Base-by-base conservation (phyloP, 108 stramenopile species). In the Nannochloropsis oceanica region DNA sequence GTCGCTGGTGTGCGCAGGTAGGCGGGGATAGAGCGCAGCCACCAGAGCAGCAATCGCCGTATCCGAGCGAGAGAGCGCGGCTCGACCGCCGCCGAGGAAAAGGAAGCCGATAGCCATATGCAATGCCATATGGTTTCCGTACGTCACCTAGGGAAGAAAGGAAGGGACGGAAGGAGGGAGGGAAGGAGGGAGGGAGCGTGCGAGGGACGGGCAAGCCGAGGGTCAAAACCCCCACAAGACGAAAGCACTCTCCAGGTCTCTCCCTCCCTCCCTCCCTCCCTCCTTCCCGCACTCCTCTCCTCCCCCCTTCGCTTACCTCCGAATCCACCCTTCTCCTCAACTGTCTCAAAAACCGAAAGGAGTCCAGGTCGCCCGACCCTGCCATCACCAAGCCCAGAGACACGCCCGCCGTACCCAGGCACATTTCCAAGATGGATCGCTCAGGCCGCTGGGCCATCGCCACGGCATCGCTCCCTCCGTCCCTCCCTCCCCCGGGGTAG, bases 321-420 rank as follows among this genome's bases (percentile, higher is more conserved):
- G 59, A n/a, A 24, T 95, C 94, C 44, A 93, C 93, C 82, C 93
- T 94, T 94, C 95, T 95, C 46, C 97, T 92, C 43, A 99, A 85
- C 25, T 92, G 90, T 20, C 96, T 94, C 73, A 99, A 89, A 2
- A 96, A 44, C 26, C 94, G 89, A 27, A 99, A 90, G 14, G 95
- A 92, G 82, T 95, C 94, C 18, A 97, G 81, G 90, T 98, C 96
- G 13, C 98, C 98, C 42, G 95, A 96, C 25, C 98, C 98, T 22
- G 98, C 95, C 93, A 97, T 94, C 1, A 98, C 96, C 92, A 97
- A 93, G 13, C 95, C 94, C 27, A 97, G 92, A 50, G 95, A 92
- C 79, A 97, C 87, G 12, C 96, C 94, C 11, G 92, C 82, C 22
- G 92, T 92, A 34, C 95, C 92, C 25, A 99, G 89, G 85, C 96